Base-by-base conservation (phyloP, 2,329 filamentous ascomycete genomes). In the Chaetothyriales sp. region DNA sequence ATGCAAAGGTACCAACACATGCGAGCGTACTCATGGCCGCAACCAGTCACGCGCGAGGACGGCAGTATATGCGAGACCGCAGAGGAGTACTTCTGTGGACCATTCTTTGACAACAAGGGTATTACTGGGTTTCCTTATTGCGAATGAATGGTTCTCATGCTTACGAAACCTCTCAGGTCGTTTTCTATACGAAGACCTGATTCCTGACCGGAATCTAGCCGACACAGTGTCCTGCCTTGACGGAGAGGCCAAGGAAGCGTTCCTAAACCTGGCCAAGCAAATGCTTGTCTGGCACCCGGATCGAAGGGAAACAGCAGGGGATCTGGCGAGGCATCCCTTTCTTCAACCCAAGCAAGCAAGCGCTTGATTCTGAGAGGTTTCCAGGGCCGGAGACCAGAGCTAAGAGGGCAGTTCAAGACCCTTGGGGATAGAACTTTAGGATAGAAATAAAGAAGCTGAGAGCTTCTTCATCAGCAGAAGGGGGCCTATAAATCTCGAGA, bases 1-100 rank as follows among this genome's bases (percentile, higher is more conserved):
- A 42, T 52, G 15, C n/a, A 46, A 10, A 43, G 47, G n/a, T 49
- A 44, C 25, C 22, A 50, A 20, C 10, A 18, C 39, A 44, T 43
- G 32, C 32, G 10, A 15, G 9, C 10, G 32, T 39, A 39, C 12
- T 15, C 12, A 15, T 39, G 32, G 32, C 32, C 32, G 32, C 7
- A 39, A 5, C 32, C 32, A 15, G 10, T 39, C 32, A 15, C 4
- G 15, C 32, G 32, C 5, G 32, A 39, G 15, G 32, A 39, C 12
- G 32, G 32, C 10, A 39, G 32, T 4, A 15, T 15, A 39, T 39
- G 32, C 32, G 2, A 39, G 12, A 39, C 32, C 32, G 32, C 32
- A 4, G 32, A 39, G 12, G 32, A 15, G 10, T 15, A 15, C 32
- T 15, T 39, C 5, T 2, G 3, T 15, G 7, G 32, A 15, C 32